Percentiles rank a stretch among this genome's conserved stretches.
Conservation (phyloP, 257 asterid species). For the Cinchona pubescens region DNA sequence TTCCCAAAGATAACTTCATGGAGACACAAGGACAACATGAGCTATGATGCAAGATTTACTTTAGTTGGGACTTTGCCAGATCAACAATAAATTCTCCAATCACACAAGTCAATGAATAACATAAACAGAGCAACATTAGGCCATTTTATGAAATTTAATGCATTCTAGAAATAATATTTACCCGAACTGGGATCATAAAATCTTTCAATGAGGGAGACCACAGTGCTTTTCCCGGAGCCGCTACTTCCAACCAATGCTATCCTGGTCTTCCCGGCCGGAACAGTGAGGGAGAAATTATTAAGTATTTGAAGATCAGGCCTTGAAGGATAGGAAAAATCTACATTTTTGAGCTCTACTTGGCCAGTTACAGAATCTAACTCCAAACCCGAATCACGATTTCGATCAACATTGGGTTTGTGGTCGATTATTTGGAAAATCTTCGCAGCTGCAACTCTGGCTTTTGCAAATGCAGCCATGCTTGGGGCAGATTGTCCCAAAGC, state of each 20-base stretch:
- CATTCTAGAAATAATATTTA: conserved; percentile 21
- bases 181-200: conserved; percentile 89
- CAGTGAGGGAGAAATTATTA: conserved; percentile 48
- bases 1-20: conserved; percentile 13
- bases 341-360: conserved; percentile 66
- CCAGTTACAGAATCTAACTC: conserved; percentile 69
- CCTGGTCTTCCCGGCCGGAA: conserved; percentile 83
- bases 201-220: conserved; percentile 87
- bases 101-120: not conserved
- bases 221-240: conserved; percentile 91
- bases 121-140: not conserved
- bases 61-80: conserved; percentile 7
- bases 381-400: conserved; percentile 52
- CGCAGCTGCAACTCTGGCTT: conserved; percentile 92
- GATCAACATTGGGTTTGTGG: conserved; percentile 61
- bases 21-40: conserved; percentile 15
- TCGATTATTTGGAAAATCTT: conserved; percentile 72
- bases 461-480: conserved; percentile 88
- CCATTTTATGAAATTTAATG: not conserved
- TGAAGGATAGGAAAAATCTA: conserved; percentile 70
- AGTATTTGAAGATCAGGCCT: conserved; percentile 68
- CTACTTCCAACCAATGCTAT: conserved; percentile 90
- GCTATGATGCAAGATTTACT: not conserved
- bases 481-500: conserved; percentile 89
- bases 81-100: not conserved